Evolutionary conservation across 257 asterid genomes (phyloP).

Genomic region (Solanum pinnatisectum): DNA sequence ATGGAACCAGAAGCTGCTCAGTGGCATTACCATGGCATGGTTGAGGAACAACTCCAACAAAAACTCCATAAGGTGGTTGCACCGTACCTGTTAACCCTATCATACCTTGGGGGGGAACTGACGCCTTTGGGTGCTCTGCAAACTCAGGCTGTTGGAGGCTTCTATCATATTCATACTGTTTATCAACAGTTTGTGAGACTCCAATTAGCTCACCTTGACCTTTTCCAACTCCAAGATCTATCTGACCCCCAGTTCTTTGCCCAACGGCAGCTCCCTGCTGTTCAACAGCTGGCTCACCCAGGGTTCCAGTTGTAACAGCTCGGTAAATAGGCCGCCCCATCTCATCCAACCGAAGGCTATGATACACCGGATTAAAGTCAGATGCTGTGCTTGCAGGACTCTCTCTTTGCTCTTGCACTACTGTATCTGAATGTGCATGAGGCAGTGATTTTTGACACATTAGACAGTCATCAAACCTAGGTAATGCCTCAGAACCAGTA

Average conservation of each 20-base stretch:
- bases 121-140: slow-evolving; percentile 37
- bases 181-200: slow-evolving; percentile 27
- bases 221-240: slow-evolving; percentile 29
- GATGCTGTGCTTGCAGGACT: slow-evolving; percentile 35
- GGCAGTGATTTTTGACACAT: slow-evolving; percentile 94
- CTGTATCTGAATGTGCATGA: slow-evolving; percentile 91
- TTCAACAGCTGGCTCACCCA: slow-evolving; percentile 29
- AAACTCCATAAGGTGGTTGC: slow-evolving; percentile 42
- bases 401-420: slow-evolving; percentile 51
- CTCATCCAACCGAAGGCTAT: slow-evolving; percentile 56
- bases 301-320: slow-evolving; percentile 28
- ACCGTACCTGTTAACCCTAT: slow-evolving; percentile 33
- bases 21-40: slow-evolving; percentile 30
- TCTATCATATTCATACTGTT: slow-evolving; percentile 30
- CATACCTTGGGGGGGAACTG: slow-evolving; percentile 39
- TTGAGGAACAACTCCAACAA: slow-evolving; percentile 35
- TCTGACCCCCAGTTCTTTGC: slow-evolving; percentile 12
- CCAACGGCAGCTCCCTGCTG: slow-evolving; percentile 26
- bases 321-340: slow-evolving; percentile 37
- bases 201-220: slow-evolving; percentile 26
- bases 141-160: slow-evolving; percentile 28
- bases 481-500: slow-evolving; percentile 24
- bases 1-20: slow-evolving; percentile 36
- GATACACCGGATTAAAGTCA: slow-evolving; percentile 38
- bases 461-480: slow-evolving; percentile 50